Evolutionary conservation across 2,329 filamentous ascomycete species (phyloP).

Genomic region (Fusarium devonianum): DNA sequence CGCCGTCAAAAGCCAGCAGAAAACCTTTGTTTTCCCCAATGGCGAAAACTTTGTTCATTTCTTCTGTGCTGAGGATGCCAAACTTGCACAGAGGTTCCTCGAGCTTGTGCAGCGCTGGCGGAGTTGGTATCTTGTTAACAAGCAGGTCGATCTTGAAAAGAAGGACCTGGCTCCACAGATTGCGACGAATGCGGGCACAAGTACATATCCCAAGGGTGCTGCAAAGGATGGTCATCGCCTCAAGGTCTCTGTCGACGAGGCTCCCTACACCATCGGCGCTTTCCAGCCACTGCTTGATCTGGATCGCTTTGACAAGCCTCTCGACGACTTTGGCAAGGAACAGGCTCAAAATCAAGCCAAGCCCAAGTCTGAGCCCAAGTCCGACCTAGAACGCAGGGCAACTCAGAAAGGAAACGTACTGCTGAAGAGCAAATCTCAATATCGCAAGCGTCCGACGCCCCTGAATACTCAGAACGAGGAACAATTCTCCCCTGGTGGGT

Average conservation of each 20-base stretch:
- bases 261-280: slow-evolving; percentile 69
- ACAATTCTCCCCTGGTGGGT: slow-evolving; percentile 59
- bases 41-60: slow-evolving; percentile 91
- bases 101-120: slow-evolving; percentile 80
- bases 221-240: slow-evolving; percentile 43
- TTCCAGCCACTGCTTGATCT: slow-evolving; percentile 74
- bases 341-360: slow-evolving; percentile 36
- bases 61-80: slow-evolving; percentile 80
- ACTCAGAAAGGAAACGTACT: slow-evolving; percentile 21
- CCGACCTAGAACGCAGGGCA: slow-evolving; percentile 23
- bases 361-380: slow-evolving; percentile 30
- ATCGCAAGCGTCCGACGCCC: slow-evolving; percentile 27
- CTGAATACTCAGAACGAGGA: slow-evolving; percentile 39
- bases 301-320: slow-evolving; percentile 61
- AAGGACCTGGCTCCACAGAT: slow-evolving; percentile 34
- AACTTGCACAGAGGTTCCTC: slow-evolving; percentile 73
- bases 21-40: slow-evolving; percentile 81
- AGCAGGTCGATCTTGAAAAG: slow-evolving; percentile 61
- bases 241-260: slow-evolving; percentile 52
- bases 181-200: slow-evolving; percentile 8
- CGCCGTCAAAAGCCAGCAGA: slow-evolving; percentile 91
- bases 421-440: slow-evolving; percentile 41
- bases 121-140: slow-evolving; percentile 88
- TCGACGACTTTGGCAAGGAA: slow-evolving; percentile 59
- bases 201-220: slow-evolving; percentile 26